These are phyloP conservation scores for Fusarium sp. DNA, from an alignment of 2,329 filamentous ascomycete species.

Conservation along the genomic window DNA sequence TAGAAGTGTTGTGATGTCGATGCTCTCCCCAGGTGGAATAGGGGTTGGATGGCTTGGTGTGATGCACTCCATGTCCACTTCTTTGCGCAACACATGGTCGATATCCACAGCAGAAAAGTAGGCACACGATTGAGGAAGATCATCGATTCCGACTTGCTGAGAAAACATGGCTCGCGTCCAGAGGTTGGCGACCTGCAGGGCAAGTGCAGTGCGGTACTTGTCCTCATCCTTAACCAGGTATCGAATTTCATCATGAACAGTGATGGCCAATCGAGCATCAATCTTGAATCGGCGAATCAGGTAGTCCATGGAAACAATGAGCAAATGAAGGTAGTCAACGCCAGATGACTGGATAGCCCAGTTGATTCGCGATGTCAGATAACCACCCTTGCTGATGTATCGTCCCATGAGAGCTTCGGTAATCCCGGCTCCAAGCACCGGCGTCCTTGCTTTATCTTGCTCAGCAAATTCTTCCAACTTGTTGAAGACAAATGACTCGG, in stretches of 20 bases:
- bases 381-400: slow-evolving; percentile 88
- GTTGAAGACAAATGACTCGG: slow-evolving; percentile 98
- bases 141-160: slow-evolving; percentile 95
- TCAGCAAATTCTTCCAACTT: slow-evolving; percentile 98
- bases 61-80: slow-evolving; percentile 97
- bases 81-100: slow-evolving; percentile 94
- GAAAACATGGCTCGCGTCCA: slow-evolving; percentile 99
- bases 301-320: slow-evolving; percentile 96
- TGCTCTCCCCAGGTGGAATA: slow-evolving; percentile 85
- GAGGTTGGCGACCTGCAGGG: slow-evolving; percentile 90
- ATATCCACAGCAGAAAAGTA: slow-evolving; percentile 97
- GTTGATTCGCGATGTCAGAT: slow-evolving; percentile 96
- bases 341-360: slow-evolving; percentile 99
- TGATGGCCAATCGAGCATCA: slow-evolving; percentile 86
- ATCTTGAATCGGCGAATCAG: slow-evolving; percentile 87
- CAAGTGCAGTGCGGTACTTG: slow-evolving; percentile 90
- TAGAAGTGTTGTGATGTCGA: slow-evolving; percentile 85
- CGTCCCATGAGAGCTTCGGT: slow-evolving; percentile 93
- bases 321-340: slow-evolving; percentile 94
- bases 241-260: slow-evolving; percentile 96
- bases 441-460: slow-evolving; percentile 89
- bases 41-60: slow-evolving; percentile 85
- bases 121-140: slow-evolving; percentile 92
- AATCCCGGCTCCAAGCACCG: slow-evolving; percentile 92
- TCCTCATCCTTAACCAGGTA: slow-evolving; percentile 89